phyloP scores from a whole-genome alignment of 2,329 filamentous ascomycete genomes.

The Fusarium sp. region DNA sequence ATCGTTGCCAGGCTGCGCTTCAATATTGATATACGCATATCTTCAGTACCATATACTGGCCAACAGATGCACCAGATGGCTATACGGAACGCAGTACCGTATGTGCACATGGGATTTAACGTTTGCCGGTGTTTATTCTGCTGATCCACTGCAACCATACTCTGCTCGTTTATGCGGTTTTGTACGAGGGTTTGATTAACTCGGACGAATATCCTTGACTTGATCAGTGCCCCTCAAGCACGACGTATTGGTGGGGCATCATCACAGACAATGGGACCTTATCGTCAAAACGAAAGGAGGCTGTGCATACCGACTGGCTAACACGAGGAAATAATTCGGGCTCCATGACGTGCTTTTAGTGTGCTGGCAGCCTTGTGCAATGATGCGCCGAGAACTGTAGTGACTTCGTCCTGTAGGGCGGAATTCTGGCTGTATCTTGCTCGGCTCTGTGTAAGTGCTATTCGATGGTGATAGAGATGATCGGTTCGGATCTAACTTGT shows the following conservation, averaged over 20 bases:
- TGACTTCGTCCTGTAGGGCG: background rate
- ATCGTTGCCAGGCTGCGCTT: constrained; percentile 19
- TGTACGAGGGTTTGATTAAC: constrained; percentile 37
- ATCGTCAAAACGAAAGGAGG: constrained; percentile 3
- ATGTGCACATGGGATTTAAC: constrained; percentile 21
- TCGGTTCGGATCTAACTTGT: constrained; percentile 5
- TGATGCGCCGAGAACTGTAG: background rate
- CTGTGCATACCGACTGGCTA: background rate
- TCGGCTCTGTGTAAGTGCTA: background rate
- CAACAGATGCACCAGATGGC: constrained; percentile 22
- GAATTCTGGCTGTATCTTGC: constrained; percentile 2
- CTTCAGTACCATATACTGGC: constrained; percentile 1
- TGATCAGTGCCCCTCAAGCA: constrained; percentile 19
- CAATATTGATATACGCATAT: constrained; percentile 5
- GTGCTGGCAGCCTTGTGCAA: background rate
- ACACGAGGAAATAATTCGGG: background rate
- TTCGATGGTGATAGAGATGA: background rate
- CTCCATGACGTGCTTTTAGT: background rate
- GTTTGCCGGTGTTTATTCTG: constrained; percentile 23
- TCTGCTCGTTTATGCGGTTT: constrained; percentile 1
- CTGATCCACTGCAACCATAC: constrained; percentile 26
- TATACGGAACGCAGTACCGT: constrained; percentile 43
- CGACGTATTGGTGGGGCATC: constrained; percentile 8
- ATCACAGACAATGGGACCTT: constrained; percentile 6
- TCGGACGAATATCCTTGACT: constrained; percentile 30